These are phyloP conservation scores for Excoecaria cochinchinensis DNA, from an alignment of 345 rosid genomes.

Conservation along the genomic window DNA sequence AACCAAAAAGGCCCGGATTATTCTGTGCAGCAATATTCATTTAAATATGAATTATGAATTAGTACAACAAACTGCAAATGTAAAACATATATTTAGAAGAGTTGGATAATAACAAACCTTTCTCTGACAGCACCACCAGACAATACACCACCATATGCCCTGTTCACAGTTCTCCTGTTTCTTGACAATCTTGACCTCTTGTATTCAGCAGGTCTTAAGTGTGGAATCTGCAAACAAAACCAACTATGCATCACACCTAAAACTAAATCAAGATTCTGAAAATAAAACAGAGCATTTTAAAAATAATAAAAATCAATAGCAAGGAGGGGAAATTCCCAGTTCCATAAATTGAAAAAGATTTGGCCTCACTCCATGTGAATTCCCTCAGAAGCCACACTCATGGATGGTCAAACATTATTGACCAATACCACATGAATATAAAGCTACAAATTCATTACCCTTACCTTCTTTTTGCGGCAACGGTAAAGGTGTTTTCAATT, in stretches of 20 bases:
- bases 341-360: not conserved
- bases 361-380: not conserved
- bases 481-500: too few relatives aligned
- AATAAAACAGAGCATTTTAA: too few relatives aligned
- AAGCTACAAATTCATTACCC: not conserved
- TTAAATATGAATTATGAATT: not conserved
- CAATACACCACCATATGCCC: conserved; percentile 34
- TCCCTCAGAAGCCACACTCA: not conserved
- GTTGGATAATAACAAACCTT: conserved; percentile 13
- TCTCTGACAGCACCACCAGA: conserved; percentile 33
- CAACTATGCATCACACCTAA: not conserved
- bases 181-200: conserved; percentile 33
- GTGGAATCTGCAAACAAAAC: conserved; percentile 22
- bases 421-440: not conserved
- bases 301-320: too few relatives aligned
- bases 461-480: too few relatives aligned
- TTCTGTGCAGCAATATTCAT: not conserved
- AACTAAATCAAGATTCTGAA: not conserved
- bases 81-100: not conserved
- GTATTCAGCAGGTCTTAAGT: conserved; percentile 36
- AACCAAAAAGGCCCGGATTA: conserved; percentile 30
- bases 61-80: not conserved
- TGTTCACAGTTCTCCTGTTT: conserved; percentile 32
- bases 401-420: not conserved
- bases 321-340: not conserved